Conservation (phyloP, 1,139 yeast species). For the Oligophagozyma castellii region DNA sequence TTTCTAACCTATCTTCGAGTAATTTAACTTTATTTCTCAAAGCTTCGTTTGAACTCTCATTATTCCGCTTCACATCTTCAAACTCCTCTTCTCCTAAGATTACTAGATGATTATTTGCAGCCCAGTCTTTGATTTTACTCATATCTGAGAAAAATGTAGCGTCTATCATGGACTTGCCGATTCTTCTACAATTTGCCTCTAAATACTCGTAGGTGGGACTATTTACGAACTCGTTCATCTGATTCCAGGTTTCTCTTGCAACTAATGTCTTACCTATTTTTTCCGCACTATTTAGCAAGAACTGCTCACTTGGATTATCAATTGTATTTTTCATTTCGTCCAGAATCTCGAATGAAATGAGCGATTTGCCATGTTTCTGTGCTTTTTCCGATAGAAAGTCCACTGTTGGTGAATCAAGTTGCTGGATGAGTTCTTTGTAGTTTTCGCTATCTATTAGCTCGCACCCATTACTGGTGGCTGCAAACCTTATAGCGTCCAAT, state of each 20-base stretch:
- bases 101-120: too few species aligned
- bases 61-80: too few species aligned
- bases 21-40: too few species aligned
- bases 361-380: conserved; percentile 14
- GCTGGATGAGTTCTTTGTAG: conserved; percentile 4
- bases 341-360: conserved; percentile 15
- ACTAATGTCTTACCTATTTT: conserved; percentile 17
- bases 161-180: too few species aligned
- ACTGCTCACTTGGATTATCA: conserved; percentile 21
- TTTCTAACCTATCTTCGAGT: too few species aligned
- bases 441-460: too few species aligned
- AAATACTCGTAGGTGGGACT: conserved; percentile 7
- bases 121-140: conserved; percentile 9
- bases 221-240: conserved; percentile 5
- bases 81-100: too few species aligned
- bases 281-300: conserved; percentile 14
- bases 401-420: conserved; percentile 7
- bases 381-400: conserved; percentile 17
- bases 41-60: too few species aligned
- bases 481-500: conserved; percentile 3
- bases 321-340: conserved; percentile 18
- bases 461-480: conserved; percentile 1
- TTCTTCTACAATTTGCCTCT: not conserved
- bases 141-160: conserved; percentile 3
- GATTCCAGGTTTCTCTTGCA: conserved; percentile 12